These are phyloP conservation scores for Citrus cavaleriei DNA, from an alignment of 345 rosid species.

Conservation along the genomic window DNA sequence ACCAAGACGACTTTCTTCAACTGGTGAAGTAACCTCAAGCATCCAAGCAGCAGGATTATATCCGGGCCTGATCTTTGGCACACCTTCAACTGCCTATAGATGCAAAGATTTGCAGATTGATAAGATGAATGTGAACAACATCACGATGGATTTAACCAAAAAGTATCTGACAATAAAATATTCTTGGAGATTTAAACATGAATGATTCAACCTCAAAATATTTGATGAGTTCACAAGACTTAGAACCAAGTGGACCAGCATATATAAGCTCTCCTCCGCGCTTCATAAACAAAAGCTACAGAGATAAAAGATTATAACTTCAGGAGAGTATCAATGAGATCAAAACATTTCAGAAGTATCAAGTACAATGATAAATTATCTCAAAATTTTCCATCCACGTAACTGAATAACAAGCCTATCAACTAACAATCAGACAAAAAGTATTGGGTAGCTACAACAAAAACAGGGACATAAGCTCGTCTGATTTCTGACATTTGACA, in stretches of 20 bases:
- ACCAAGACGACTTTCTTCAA: slow-evolving; percentile 72
- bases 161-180: slow-evolving; percentile 3
- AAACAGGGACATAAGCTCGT: neutral
- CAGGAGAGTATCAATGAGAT: neutral
- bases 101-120: slow-evolving; percentile 11
- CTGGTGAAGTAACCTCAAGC: slow-evolving; percentile 82
- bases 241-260: slow-evolving; percentile 91
- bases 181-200: slow-evolving; percentile 14
- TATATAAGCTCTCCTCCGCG: slow-evolving; percentile 97
- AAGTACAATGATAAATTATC: neutral
- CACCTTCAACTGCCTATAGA: slow-evolving; percentile 76
- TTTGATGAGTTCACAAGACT: slow-evolving; percentile 73
- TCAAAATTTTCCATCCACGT: neutral
- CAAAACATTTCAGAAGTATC: neutral
- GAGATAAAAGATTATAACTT: neutral
- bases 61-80: slow-evolving; percentile 73
- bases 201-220: slow-evolving; percentile 69
- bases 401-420: neutral
- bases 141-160: neutral
- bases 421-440: neutral
- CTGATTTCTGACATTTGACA: neutral
- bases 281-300: slow-evolving; percentile 97
- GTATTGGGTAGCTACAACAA: neutral
- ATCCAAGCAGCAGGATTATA: slow-evolving; percentile 98
- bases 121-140: slow-evolving; percentile 1